Conservation (phyloP, 768 basidiomycete genomes). For the Auricularia sp. region DNA sequence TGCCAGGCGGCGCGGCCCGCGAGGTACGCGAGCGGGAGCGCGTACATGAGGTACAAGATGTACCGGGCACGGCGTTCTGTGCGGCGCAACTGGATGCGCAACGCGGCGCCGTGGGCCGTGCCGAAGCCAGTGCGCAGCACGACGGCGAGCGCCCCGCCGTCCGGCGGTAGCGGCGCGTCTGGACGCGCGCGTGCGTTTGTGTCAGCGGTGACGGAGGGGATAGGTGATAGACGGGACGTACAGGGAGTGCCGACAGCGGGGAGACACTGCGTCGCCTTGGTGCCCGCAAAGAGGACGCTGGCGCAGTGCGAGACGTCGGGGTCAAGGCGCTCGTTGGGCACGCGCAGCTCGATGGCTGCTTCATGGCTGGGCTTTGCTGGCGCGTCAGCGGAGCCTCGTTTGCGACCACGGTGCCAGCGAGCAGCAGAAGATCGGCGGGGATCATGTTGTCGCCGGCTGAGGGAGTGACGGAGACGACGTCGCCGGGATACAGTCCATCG, state of each 20-base stretch:
- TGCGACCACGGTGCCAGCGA: constrained; percentile 89
- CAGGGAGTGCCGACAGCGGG: too few species aligned
- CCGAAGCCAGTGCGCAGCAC: constrained; percentile 96
- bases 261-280: constrained; percentile 85
- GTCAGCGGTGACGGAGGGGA: too few species aligned
- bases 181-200: neutral
- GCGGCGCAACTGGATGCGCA: too few species aligned
- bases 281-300: constrained; percentile 85
- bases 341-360: constrained; percentile 58
- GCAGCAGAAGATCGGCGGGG: constrained; percentile 90
- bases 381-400: constrained; percentile 98
- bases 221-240: too few species aligned
- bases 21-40: too few species aligned
- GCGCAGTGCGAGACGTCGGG: constrained; percentile 83
- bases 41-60: too few species aligned
- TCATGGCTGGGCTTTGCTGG: constrained; percentile 48
- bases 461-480: constrained; percentile 57
- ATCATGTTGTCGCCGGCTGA: constrained; percentile 63
- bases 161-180: constrained; percentile 55
- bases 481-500: constrained; percentile 84
- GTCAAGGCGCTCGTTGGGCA: constrained; percentile 64
- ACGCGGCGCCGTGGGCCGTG: constrained; percentile 67
- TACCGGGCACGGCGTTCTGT: too few species aligned
- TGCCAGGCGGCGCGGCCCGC: too few species aligned
- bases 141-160: constrained; percentile 85